phyloP scores from a whole-genome alignment of 2,329 filamentous ascomycete genomes.

The Periconia sp. region DNA sequence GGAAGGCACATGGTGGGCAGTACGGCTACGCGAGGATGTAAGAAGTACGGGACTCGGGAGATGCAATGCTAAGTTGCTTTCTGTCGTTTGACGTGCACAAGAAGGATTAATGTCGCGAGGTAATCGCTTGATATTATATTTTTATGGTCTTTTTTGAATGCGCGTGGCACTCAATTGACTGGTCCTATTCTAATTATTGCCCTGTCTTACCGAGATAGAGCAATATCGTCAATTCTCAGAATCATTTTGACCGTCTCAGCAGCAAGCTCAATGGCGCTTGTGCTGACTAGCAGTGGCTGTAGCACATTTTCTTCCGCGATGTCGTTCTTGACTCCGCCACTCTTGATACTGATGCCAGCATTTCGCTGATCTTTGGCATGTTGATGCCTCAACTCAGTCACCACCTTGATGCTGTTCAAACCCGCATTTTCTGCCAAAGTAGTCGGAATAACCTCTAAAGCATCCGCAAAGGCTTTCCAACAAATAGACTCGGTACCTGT shows the following conservation, averaged over 20 bases:
- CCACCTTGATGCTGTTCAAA: constrained; percentile 97
- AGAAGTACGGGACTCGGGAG: background rate
- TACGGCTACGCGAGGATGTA: background rate
- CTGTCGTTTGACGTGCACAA: background rate
- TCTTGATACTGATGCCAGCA: constrained; percentile 97
- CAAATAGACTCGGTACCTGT: constrained; percentile 94
- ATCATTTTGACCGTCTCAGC: constrained; percentile 99
- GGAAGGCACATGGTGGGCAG: background rate
- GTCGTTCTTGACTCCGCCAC: constrained; percentile 93
- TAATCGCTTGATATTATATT: background rate
- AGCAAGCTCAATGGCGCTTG: constrained; percentile 93
- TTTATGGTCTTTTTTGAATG: constrained; percentile 8
- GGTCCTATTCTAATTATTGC: background rate
- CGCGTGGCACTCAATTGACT: background rate
- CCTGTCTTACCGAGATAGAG: constrained; percentile 46
- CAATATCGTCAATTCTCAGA: constrained; percentile 69
- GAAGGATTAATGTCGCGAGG: background rate
- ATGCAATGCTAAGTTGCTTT: background rate
- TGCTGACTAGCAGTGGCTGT: constrained; percentile 94
- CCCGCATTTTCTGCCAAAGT: constrained; percentile 97
- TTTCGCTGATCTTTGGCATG: constrained; percentile 95
- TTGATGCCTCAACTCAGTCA: constrained; percentile 90
- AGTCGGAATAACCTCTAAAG: constrained; percentile 94
- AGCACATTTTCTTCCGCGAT: constrained; percentile 96
- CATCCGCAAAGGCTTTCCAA: constrained; percentile 98